Conservation (phyloP, 768 basidiomycete genomes). For the Tulasnella sp. region DNA sequence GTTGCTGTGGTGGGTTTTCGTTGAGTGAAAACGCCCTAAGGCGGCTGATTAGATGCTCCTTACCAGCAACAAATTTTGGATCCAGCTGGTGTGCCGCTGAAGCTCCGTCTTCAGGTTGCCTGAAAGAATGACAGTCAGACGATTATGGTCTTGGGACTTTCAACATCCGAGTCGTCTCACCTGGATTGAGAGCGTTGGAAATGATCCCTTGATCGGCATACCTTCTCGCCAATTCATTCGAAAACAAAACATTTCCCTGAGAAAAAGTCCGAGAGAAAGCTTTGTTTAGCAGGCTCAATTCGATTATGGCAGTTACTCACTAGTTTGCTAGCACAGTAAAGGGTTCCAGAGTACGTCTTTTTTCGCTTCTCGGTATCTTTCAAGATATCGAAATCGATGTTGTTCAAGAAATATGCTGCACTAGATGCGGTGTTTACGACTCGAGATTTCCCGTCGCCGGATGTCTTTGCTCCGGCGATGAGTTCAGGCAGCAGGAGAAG, state of each 20-base stretch:
- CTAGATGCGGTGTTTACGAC: constrained; percentile 8
- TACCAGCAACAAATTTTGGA: constrained; percentile 7
- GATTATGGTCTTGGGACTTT: neutral
- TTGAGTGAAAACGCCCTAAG: neutral
- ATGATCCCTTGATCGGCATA: constrained; percentile 15
- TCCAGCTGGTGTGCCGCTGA: constrained; percentile 1
- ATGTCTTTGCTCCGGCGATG: constrained; percentile 7
- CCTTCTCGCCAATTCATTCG: constrained; percentile 15
- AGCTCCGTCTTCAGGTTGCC: constrained; percentile 16
- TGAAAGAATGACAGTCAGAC: neutral
- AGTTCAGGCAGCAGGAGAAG: constrained; percentile 8
- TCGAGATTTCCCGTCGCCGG: constrained; percentile 10
- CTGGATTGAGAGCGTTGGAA: constrained; percentile 18
- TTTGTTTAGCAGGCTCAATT: neutral
- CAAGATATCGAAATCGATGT: constrained; percentile 31
- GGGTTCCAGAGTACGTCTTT: neutral
- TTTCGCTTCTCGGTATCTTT: constrained; percentile 22
- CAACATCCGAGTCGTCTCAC: neutral
- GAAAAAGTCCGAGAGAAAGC: neutral
- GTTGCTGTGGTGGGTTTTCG: neutral
- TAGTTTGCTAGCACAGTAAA: constrained; percentile 28
- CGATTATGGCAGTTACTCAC: neutral
- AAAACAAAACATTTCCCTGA: constrained; percentile 17
- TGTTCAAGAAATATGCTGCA: neutral
- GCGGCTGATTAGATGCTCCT: neutral